phyloP scores from a whole-genome alignment of 2,329 filamentous ascomycete genomes.

The Exophiala alcalophila region DNA sequence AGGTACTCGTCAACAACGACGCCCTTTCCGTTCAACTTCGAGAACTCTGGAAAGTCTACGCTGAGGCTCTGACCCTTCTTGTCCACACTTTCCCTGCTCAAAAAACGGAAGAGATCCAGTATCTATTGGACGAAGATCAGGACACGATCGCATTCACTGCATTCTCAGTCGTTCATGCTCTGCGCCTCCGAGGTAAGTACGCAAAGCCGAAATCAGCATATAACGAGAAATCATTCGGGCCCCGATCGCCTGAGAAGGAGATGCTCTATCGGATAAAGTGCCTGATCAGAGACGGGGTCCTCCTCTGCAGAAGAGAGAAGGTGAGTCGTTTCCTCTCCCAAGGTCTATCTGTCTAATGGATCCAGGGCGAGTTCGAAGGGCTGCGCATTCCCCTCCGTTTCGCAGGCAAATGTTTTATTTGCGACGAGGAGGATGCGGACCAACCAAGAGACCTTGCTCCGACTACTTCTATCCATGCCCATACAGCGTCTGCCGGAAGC shows the following conservation, averaged over 20 bases:
- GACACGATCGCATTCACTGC: conserved; percentile 65
- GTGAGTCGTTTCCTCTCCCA: conserved; percentile 27
- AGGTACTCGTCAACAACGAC: conserved; percentile 44
- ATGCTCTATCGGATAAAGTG: conserved; percentile 65
- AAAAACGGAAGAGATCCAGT: conserved; percentile 55
- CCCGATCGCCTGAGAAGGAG: conserved; percentile 52
- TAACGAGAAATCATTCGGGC: conserved; percentile 14
- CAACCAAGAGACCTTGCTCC: neutral
- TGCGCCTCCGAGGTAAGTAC: conserved; percentile 43
- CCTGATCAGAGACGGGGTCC: conserved; percentile 60
- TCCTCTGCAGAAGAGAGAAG: conserved; percentile 53
- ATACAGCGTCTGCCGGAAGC: conserved; percentile 22
- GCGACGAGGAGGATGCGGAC: conserved; percentile 3
- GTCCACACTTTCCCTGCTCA: conserved; percentile 58
- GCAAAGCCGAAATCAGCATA: conserved; percentile 50
- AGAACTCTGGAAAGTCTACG: conserved; percentile 64
- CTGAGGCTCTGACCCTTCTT: conserved; percentile 59
- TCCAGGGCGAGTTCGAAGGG: conserved; percentile 14
- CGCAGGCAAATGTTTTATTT: conserved; percentile 19
- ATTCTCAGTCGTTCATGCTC: conserved; percentile 44
- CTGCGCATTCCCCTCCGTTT: conserved; percentile 20
- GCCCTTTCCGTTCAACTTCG: conserved; percentile 57
- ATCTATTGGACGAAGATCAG: conserved; percentile 67
- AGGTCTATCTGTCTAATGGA: conserved; percentile 12
- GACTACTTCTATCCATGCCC: neutral